phyloP scores from a whole-genome alignment of 257 asterid genomes.

The Ajuga chamaepitys region DNA sequence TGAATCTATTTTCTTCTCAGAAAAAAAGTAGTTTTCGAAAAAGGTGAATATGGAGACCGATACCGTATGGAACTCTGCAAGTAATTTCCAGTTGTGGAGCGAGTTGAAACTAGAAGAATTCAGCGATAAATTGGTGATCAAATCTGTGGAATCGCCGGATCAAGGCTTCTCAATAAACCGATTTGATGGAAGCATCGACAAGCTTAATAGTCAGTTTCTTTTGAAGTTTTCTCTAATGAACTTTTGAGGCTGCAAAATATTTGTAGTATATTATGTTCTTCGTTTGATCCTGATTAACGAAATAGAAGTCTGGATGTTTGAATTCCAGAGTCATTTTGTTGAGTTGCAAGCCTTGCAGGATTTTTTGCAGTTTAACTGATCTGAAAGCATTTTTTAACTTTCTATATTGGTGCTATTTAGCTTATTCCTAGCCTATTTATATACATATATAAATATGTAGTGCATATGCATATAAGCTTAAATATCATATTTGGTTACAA shows the following conservation, averaged over 20 bases:
- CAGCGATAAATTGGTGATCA: slow-evolving; percentile 50
- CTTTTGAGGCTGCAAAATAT: background rate
- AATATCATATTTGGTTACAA: background rate
- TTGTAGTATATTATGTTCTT: background rate
- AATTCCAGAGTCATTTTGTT: background rate
- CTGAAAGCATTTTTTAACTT: background rate
- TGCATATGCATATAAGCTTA: background rate
- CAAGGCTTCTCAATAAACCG: slow-evolving; percentile 76
- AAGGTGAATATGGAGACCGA: slow-evolving; percentile 51
- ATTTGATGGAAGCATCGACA: slow-evolving; percentile 52
- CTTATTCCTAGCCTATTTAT: background rate
- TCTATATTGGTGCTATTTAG: background rate
- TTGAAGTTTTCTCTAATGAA: background rate
- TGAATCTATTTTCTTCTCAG: background rate
- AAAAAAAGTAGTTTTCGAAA: background rate
- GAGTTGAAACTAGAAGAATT: slow-evolving; percentile 69
- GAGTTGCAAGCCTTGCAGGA: too few relatives aligned
- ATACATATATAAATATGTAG: too few relatives aligned
- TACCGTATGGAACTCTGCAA: slow-evolving; percentile 21
- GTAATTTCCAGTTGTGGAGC: slow-evolving; percentile 63
- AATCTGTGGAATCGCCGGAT: slow-evolving; percentile 56
- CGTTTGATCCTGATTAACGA: background rate
- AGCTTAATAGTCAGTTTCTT: slow-evolving; percentile 37
- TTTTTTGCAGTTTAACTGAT: background rate
- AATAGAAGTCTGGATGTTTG: background rate